Conservation (phyloP, 306 rosid genomes). For the Dalbergia cochinchinensis region DNA sequence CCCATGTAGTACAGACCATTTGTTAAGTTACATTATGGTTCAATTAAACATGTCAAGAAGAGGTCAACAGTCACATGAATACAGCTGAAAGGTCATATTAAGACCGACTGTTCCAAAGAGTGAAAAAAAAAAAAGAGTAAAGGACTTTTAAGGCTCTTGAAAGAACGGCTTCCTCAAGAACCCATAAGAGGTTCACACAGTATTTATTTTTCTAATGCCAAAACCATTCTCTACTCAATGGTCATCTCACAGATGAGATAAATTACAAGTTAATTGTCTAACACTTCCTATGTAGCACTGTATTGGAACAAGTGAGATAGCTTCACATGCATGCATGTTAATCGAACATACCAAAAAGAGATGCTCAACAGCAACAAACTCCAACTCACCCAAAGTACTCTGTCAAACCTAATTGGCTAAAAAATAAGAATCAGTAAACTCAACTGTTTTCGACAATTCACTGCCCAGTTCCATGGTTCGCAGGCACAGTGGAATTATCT, state of each 20-base stretch:
- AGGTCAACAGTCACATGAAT: constrained; percentile 2
- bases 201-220: constrained; percentile 18
- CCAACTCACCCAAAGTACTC: constrained; percentile 20
- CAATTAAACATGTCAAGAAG: constrained; percentile 9
- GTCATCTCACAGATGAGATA: background rate
- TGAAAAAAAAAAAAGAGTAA: no score
- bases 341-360: background rate
- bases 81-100: background rate
- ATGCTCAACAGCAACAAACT: background rate
- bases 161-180: background rate
- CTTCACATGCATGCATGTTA: background rate
- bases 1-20: background rate
- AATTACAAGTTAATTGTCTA: background rate
- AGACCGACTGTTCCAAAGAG: background rate
- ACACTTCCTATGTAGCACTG: constrained; percentile 1
- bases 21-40: constrained; percentile 4
- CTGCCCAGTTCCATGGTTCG: constrained; percentile 91
- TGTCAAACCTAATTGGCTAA: background rate
- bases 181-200: background rate
- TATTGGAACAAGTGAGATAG: background rate
- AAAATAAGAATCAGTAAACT: constrained; percentile 49
- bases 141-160: background rate
- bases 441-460: constrained; percentile 82
- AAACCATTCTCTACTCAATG: background rate
- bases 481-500: constrained; percentile 82